Evolutionary conservation across 441 rosid genomes (phyloP).

Genomic region (Viola pubescens): DNA sequence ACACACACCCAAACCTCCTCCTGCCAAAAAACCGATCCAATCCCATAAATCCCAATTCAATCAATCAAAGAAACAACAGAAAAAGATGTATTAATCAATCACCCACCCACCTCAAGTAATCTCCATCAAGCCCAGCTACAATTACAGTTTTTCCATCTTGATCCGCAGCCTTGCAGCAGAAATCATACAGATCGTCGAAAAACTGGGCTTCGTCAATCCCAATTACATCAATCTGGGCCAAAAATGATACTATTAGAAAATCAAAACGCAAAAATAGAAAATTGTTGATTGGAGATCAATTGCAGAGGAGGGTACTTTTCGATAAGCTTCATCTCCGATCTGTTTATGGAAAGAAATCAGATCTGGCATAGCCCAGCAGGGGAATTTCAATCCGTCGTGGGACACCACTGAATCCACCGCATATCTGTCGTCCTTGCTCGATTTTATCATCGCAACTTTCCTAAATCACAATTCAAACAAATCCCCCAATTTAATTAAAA

Average conservation of each 20-base stretch:
- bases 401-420: slow-evolving; percentile 70
- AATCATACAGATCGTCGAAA: slow-evolving; percentile 87
- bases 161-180: slow-evolving; percentile 75
- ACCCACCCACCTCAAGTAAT: slow-evolving; percentile 54
- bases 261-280: background rate
- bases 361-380: slow-evolving; percentile 75
- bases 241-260: background rate
- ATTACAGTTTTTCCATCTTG: slow-evolving; percentile 68
- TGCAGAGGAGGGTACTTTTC: slow-evolving; percentile 30
- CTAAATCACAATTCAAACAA: slow-evolving; percentile 22
- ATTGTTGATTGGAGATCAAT: background rate
- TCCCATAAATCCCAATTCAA: background rate
- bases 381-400: slow-evolving; percentile 74
- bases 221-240: slow-evolving; percentile 66
- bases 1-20: slow-evolving; percentile 72
- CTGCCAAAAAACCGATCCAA: slow-evolving; percentile 27
- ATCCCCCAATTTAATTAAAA: background rate
- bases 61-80: too few relatives aligned
- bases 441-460: slow-evolving; percentile 65
- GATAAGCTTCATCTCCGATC: slow-evolving; percentile 58
- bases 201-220: slow-evolving; percentile 94
- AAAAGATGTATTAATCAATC: background rate
- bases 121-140: slow-evolving; percentile 83
- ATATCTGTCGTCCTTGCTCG: slow-evolving; percentile 72
- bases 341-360: slow-evolving; percentile 45